Percentiles rank a stretch among this genome's conserved stretches.
Conservation (phyloP, 306 rosid genomes). For the Citrullus amarus region DNA sequence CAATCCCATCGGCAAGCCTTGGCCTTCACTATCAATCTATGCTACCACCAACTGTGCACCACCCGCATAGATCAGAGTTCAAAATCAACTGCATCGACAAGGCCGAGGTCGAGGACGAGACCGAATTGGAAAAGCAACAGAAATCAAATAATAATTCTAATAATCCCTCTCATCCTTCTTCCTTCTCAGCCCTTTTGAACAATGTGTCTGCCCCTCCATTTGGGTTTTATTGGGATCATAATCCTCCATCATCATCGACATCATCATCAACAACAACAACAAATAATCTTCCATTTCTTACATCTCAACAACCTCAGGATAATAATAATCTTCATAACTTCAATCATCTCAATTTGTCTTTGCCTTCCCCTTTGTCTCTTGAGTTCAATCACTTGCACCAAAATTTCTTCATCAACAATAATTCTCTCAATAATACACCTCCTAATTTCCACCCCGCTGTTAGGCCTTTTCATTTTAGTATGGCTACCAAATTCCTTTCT, state of each 20-base stretch:
- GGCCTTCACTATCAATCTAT: constrained; percentile 33
- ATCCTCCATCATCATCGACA: not conserved
- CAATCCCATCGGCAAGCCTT: constrained; percentile 31
- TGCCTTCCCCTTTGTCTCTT: constrained; percentile 51
- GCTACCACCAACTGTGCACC: not conserved
- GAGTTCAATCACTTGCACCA: constrained; percentile 30
- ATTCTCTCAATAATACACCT: not conserved
- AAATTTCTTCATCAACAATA: constrained; percentile 7
- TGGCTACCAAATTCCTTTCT: constrained; percentile 30
- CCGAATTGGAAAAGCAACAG: not conserved
- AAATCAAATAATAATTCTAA: not conserved
- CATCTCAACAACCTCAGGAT: constrained; percentile 38
- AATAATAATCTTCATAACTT: constrained; percentile 19
- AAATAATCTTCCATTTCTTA: constrained; percentile 7
- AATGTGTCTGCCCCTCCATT: constrained; percentile 1
- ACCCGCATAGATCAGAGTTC: constrained; percentile 10
- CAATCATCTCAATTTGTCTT: constrained; percentile 27
- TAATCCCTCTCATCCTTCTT: constrained; percentile 24
- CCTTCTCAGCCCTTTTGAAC: constrained; percentile 25
- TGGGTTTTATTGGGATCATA: constrained; percentile 8
- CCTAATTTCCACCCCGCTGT: constrained; percentile 23
- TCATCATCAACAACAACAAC: constrained; percentile 13
- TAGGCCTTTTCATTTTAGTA: constrained; percentile 37
- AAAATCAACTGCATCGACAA: constrained; percentile 5
- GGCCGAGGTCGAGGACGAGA: not conserved